Evolutionary conservation across 2,329 filamentous ascomycete genomes (phyloP), one percentile per base, ranked within the genome.

Genomic region (Aspergillus piperis): DNA sequence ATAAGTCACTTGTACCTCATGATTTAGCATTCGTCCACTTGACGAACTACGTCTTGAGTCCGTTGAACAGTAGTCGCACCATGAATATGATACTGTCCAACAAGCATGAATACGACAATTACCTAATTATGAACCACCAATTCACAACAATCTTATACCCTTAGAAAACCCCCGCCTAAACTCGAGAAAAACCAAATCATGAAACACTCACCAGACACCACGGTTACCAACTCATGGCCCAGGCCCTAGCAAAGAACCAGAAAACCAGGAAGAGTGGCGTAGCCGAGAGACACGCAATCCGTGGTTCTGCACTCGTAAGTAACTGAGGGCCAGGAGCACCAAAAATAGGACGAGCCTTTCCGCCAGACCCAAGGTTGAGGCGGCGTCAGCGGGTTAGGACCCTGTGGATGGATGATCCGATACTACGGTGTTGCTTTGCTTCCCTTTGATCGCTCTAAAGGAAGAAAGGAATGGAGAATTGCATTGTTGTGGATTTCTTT

Each of bases 271-370:
- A 38, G 30, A 38, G 36, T 32, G 32, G 30, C 44, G 57, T 42
- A 27, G 38, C 44, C 32, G 47, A 52, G 8, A 42, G 47, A 36
- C 36, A 38, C 36, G 58, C 39, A 49, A 60, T 53, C 17, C 42
- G 57, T 53, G 58, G 58, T 60, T 42, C 19, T 57, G 51, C 51
- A 53, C 32, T 53, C 39, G 32, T n/a, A 23, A 51, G 27, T 30
- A 27, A 27, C 7, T 27, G 8, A 30, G 27, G 41, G 41, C 41
- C 41, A 44, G 19, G 41, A 23, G 41, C 52, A n/a, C 57, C 58
- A 62, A 62, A 62, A 62, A 62, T 62, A 62, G 61, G 61, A 55
- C 36, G 32, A 19, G 39, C 23, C 48, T 21, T 48, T 17, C 55
- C 58, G 57, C 58, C 58, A 52, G 55, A 58, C 53, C 23, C 25